These are phyloP conservation scores for Pistacia atlantica DNA, from an alignment of 345 rosid species.

Conservation along the genomic window DNA sequence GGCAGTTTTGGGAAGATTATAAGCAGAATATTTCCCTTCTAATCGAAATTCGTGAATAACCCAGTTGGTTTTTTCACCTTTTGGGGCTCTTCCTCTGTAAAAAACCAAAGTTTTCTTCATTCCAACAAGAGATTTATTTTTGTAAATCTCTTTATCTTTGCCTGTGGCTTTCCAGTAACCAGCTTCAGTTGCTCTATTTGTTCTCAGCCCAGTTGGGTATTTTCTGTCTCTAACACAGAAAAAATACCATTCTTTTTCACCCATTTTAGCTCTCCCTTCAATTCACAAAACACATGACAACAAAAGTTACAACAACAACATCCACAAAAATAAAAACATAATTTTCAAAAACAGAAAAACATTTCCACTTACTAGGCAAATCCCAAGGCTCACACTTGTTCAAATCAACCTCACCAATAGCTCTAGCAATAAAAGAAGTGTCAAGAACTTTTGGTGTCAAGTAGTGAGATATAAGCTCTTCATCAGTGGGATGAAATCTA, in stretches of 20 bases:
- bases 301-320: background rate
- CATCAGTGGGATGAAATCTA: slow-evolving; percentile 65
- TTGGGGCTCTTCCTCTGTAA: slow-evolving; percentile 86
- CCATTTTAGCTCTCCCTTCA: slow-evolving; percentile 53
- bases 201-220: slow-evolving; percentile 75
- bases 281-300: background rate
- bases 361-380: slow-evolving; percentile 49
- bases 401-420: slow-evolving; percentile 67
- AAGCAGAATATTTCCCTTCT: slow-evolving; percentile 64
- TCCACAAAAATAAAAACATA: background rate
- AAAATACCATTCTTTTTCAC: slow-evolving; percentile 78
- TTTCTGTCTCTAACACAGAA: slow-evolving; percentile 77
- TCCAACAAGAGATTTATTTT: slow-evolving; percentile 63
- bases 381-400: slow-evolving; percentile 77
- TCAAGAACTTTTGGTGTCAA: slow-evolving; percentile 46
- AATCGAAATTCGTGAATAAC: slow-evolving; percentile 87
- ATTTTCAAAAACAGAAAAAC: background rate
- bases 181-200: slow-evolving; percentile 59
- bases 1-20: slow-evolving; percentile 55
- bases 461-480: slow-evolving; percentile 63
- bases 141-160: slow-evolving; percentile 59
- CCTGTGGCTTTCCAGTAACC: slow-evolving; percentile 84
- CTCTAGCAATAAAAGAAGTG: slow-evolving; percentile 41
- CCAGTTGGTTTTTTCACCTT: slow-evolving; percentile 76
- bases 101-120: slow-evolving; percentile 95